Percentiles rank a stretch among this genome's conserved stretches.
Evolutionary conservation across 2,329 filamentous ascomycete species (phyloP).

Genomic region (Zalaria obscura): DNA sequence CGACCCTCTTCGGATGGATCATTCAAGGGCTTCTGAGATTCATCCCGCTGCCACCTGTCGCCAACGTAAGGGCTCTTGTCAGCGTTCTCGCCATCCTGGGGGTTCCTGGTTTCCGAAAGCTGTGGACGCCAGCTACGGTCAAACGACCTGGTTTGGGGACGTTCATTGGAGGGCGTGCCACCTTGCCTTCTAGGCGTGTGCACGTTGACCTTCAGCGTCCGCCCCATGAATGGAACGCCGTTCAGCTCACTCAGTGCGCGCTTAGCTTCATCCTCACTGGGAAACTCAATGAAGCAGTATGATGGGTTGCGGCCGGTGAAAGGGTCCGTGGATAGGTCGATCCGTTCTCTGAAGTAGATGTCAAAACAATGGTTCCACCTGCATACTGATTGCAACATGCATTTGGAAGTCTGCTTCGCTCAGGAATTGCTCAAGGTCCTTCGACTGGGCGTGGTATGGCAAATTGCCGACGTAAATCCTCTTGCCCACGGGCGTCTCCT

Average conservation of each 20-base stretch:
- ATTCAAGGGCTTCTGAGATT: conserved; percentile 20
- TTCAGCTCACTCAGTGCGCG: conserved; percentile 43
- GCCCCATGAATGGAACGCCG: conserved; percentile 39
- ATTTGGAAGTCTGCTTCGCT: conserved; percentile 22
- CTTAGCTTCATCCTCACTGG: conserved; percentile 40
- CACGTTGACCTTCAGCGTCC: conserved; percentile 46
- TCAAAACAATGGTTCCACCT: conserved; percentile 6
- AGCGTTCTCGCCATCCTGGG: conserved; percentile 1
- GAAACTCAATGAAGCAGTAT: conserved; percentile 62
- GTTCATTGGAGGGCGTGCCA: not conserved
- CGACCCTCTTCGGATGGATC: conserved; percentile 20
- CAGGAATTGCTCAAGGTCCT: conserved; percentile 37
- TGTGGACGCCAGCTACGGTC: conserved; percentile 1
- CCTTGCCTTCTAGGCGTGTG: conserved; percentile 8
- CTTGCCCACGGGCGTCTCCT: conserved; percentile 2
- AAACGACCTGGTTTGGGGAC: conserved; percentile 1
- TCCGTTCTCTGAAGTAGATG: conserved; percentile 31
- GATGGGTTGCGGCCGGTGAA: conserved; percentile 56
- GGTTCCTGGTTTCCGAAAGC: not conserved
- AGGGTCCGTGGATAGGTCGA: conserved; percentile 56
- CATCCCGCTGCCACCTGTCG: conserved; percentile 29
- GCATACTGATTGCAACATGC: conserved; percentile 8
- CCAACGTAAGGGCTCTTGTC: conserved; percentile 9
- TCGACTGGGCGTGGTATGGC: conserved; percentile 37
- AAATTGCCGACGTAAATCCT: conserved; percentile 40